Conservation (phyloP, 352 stramenopile genomes). For the Globisporangium yorkense region DNA sequence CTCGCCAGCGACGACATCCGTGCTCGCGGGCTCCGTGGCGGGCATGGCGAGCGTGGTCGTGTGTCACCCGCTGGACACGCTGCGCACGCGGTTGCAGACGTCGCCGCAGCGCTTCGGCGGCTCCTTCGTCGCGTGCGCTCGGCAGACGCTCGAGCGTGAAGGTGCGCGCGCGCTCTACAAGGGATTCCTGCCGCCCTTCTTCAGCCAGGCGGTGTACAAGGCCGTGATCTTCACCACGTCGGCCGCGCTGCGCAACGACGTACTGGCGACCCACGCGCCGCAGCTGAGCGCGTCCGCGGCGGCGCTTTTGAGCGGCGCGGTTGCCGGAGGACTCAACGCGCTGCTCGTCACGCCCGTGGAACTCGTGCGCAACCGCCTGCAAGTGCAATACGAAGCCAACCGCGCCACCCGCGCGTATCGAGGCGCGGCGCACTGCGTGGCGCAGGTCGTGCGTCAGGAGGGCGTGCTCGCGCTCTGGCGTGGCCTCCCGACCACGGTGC, state of each 20-base stretch:
- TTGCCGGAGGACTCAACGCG: conserved; percentile 67
- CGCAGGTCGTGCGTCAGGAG: conserved; percentile 51
- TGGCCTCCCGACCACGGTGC: conserved; percentile 64
- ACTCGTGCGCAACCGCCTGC: conserved; percentile 75
- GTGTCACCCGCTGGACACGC: conserved; percentile 84
- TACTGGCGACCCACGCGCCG: conserved; percentile 27
- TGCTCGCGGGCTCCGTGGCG: conserved; percentile 69
- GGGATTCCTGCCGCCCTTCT: conserved; percentile 81
- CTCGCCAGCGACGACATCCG: conserved; percentile 58
- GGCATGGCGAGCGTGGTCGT: conserved; percentile 80
- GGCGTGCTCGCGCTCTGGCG: conserved; percentile 66
- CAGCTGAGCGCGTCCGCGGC: conserved; percentile 35
- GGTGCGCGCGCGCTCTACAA: conserved; percentile 72
- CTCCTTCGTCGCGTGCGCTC: conserved; percentile 47
- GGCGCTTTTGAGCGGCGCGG: conserved; percentile 44
- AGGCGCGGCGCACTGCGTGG: conserved; percentile 48
- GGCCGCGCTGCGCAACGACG: conserved; percentile 44
- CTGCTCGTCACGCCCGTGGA: conserved; percentile 70
- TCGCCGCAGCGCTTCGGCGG: conserved; percentile 51
- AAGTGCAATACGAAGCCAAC: conserved; percentile 70
- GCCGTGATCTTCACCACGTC: conserved; percentile 85
- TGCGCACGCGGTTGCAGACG: conserved; percentile 82
- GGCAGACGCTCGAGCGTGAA: conserved; percentile 58
- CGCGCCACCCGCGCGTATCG: conserved; percentile 37
- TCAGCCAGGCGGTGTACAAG: conserved; percentile 86